These are phyloP conservation scores for Psilocybe subaeruginosa DNA, from an alignment of 768 basidiomycete genomes.

Conservation along the genomic window DNA sequence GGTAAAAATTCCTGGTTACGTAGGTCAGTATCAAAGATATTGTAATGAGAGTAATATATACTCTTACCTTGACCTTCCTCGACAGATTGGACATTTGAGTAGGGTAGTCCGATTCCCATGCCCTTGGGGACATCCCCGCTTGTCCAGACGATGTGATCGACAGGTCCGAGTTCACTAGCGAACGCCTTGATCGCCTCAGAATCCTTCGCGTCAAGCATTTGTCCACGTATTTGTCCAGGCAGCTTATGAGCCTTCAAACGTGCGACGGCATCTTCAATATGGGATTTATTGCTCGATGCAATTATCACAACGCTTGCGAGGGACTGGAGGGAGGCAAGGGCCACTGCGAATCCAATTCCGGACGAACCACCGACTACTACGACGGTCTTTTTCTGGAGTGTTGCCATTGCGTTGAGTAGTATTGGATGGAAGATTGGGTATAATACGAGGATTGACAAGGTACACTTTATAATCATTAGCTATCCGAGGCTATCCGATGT, in stretches of 20 bases:
- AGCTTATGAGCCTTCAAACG: not conserved
- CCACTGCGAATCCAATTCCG: not conserved
- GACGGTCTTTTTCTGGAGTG: not conserved
- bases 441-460: too few species aligned
- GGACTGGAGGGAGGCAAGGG: not conserved
- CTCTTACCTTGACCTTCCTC: not conserved
- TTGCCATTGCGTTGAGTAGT: not conserved
- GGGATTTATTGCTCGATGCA: not conserved
- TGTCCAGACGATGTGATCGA: not conserved
- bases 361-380: not conserved
- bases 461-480: too few species aligned
- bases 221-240: not conserved
- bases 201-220: not conserved
- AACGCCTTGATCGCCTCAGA: not conserved
- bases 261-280: not conserved
- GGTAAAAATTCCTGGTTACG: not conserved
- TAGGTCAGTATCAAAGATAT: not conserved
- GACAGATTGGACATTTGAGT: not conserved
- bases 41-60: too few species aligned
- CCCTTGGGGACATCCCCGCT: not conserved
- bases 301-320: not conserved
- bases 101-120: not conserved
- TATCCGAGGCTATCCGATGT: too few species aligned
- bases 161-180: not conserved
- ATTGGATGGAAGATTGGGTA: too few species aligned